Conservation (phyloP, 805 yeast genomes). For the Candida nitratophila region DNA sequence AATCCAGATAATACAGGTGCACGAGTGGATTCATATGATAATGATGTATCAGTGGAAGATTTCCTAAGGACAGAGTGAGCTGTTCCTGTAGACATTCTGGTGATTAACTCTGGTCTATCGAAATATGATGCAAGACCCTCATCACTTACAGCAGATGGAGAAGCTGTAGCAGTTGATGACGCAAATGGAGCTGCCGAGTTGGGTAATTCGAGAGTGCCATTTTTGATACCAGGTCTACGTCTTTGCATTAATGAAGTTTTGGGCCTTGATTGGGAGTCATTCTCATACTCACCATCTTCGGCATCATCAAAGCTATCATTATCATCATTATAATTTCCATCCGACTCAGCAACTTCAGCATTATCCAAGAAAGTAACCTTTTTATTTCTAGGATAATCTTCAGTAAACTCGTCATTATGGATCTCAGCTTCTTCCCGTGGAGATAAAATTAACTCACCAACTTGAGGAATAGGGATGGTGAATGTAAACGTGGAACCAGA, state of each 20-base stretch:
- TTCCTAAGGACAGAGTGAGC: slow-evolving; percentile 30
- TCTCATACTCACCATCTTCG: neutral
- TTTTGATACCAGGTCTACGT: neutral
- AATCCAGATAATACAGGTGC: neutral
- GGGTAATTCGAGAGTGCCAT: neutral
- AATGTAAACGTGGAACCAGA: slow-evolving; percentile 77
- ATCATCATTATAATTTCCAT: neutral
- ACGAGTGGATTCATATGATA: neutral
- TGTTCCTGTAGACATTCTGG: slow-evolving; percentile 46
- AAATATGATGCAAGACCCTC: slow-evolving; percentile 17
- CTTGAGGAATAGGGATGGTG: slow-evolving; percentile 67
- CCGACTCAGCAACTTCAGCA: slow-evolving; percentile 4
- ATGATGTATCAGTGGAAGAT: slow-evolving; percentile 10
- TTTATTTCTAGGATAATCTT: slow-evolving; percentile 42
- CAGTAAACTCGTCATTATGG: slow-evolving; percentile 65
- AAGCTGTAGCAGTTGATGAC: neutral
- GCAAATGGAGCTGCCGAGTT: neutral
- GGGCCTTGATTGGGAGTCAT: neutral
- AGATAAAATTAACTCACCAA: slow-evolving; percentile 40
- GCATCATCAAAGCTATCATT: neutral
- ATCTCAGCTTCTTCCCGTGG: slow-evolving; percentile 27
- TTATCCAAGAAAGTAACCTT: slow-evolving; percentile 35
- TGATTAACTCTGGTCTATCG: slow-evolving; percentile 37
- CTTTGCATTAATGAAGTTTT: no score
- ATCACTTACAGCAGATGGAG: slow-evolving; percentile 1